Conservation (phyloP, 768 basidiomycete genomes). For the Flagelloscypha sp. region DNA sequence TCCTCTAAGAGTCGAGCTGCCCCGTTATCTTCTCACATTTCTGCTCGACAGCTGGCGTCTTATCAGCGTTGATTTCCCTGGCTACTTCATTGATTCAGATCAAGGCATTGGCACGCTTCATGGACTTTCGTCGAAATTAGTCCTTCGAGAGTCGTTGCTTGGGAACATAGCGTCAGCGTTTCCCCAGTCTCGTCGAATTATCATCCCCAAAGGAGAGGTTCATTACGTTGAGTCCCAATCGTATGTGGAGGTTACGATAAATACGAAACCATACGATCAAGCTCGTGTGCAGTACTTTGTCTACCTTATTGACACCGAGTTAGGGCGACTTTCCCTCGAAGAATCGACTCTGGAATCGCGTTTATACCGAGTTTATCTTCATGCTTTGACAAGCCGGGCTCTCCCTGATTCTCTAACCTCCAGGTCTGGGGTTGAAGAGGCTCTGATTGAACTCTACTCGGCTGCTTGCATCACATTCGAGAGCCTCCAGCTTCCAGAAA, state of each 20-base stretch:
- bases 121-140: constrained; percentile 23
- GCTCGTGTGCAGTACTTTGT: constrained; percentile 1
- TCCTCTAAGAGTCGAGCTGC: constrained; percentile 16
- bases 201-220: constrained; percentile 7
- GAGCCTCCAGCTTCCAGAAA: constrained; percentile 20
- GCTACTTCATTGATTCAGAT: constrained; percentile 6
- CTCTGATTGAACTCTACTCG: constrained; percentile 29
- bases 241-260: constrained; percentile 2
- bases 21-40: constrained; percentile 25
- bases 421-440: constrained; percentile 36
- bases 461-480: constrained; percentile 33
- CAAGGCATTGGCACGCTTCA: constrained; percentile 26
- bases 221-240: neutral
- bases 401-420: constrained; percentile 35
- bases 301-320: constrained; percentile 10
- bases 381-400: constrained; percentile 34
- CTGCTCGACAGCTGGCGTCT: constrained; percentile 11
- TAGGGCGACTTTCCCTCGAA: constrained; percentile 12
- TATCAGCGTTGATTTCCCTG: constrained; percentile 9
- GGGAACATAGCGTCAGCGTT: neutral
- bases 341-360: constrained; percentile 20
- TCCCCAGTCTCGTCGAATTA: constrained; percentile 2
- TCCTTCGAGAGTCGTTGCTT: constrained; percentile 15
- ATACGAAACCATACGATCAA: neutral
- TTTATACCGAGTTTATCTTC: constrained; percentile 34